These are phyloP conservation scores for Globisporangium recalcitrans DNA, from an alignment of 352 stramenopile genomes.

Conservation along the genomic window DNA sequence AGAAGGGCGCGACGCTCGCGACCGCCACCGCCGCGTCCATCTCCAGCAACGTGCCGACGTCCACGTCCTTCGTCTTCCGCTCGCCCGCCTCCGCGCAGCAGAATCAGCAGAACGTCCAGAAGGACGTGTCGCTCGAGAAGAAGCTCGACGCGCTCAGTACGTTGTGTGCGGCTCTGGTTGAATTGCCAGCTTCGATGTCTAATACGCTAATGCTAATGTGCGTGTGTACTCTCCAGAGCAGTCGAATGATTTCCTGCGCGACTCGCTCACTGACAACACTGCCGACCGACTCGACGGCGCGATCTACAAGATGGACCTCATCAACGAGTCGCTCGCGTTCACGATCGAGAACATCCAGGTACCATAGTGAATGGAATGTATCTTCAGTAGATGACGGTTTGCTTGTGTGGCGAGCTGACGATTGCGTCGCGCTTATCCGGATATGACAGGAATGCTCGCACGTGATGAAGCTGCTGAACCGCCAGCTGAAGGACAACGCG, in stretches of 20 bases:
- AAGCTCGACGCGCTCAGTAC: slow-evolving; percentile 28
- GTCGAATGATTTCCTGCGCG: slow-evolving; percentile 38
- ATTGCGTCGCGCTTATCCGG: not conserved
- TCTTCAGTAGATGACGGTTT: no score
- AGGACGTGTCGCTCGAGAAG: slow-evolving; percentile 30
- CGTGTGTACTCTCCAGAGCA: slow-evolving; percentile 23
- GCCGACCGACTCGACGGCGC: slow-evolving; percentile 35
- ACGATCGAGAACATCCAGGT: slow-evolving; percentile 74
- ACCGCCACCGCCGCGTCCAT: slow-evolving; percentile 46
- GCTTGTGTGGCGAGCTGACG: not conserved
- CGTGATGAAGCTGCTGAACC: slow-evolving; percentile 64
- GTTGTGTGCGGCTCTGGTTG: no score
- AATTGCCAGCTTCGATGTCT: no score
- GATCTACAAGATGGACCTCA: slow-evolving; percentile 70
- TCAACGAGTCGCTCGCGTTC: slow-evolving; percentile 77
- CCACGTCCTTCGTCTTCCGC: slow-evolving; percentile 36
- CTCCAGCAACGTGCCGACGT: slow-evolving; percentile 37
- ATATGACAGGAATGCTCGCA: slow-evolving; percentile 48
- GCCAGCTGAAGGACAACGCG: slow-evolving; percentile 55
- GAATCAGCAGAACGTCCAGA: not conserved
- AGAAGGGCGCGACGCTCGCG: slow-evolving; percentile 55
- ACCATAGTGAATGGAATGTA: slow-evolving; percentile 5
- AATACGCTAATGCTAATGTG: not conserved
- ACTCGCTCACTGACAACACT: slow-evolving; percentile 26
- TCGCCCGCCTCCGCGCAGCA: slow-evolving; percentile 14